phyloP scores from a whole-genome alignment of 2,329 filamentous ascomycete genomes.

The Ascochyta koolunga region DNA sequence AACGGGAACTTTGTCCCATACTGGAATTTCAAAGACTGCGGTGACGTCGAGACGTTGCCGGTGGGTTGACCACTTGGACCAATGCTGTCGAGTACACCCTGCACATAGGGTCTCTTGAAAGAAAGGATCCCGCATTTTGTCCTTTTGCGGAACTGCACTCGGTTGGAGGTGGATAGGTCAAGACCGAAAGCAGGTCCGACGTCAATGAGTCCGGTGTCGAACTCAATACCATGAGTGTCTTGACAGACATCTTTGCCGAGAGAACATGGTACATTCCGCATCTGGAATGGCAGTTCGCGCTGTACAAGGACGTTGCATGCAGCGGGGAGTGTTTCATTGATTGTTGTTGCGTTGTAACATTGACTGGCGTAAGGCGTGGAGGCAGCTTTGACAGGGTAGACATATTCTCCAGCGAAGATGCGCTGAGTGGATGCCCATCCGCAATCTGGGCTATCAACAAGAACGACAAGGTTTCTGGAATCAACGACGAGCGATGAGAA shows the following conservation, averaged over 20 bases:
- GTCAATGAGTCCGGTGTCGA: constrained; percentile 21
- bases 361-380: constrained; percentile 13
- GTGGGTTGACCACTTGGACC: neutral
- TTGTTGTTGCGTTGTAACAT: constrained; percentile 9
- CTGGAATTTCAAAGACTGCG: constrained; percentile 2
- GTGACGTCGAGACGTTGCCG: neutral
- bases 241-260: constrained; percentile 2
- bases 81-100: neutral
- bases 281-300: constrained; percentile 1
- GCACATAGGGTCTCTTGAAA: neutral
- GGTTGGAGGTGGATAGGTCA: constrained; percentile 2
- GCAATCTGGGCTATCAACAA: constrained; percentile 21
- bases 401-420: neutral
- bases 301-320: neutral
- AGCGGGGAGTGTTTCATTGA: neutral
- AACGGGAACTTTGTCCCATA: constrained; percentile 1
- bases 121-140: constrained; percentile 12
- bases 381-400: constrained; percentile 3
- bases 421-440: neutral
- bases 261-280: constrained; percentile 16
- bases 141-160: constrained; percentile 1
- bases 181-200: constrained; percentile 19
- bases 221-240: neutral
- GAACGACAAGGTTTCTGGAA: constrained; percentile 14
- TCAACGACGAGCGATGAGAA: constrained; percentile 29